These are phyloP conservation scores for Neurospora terricola DNA, from an alignment of 495 filamentous ascomycete species.

Conservation along the genomic window DNA sequence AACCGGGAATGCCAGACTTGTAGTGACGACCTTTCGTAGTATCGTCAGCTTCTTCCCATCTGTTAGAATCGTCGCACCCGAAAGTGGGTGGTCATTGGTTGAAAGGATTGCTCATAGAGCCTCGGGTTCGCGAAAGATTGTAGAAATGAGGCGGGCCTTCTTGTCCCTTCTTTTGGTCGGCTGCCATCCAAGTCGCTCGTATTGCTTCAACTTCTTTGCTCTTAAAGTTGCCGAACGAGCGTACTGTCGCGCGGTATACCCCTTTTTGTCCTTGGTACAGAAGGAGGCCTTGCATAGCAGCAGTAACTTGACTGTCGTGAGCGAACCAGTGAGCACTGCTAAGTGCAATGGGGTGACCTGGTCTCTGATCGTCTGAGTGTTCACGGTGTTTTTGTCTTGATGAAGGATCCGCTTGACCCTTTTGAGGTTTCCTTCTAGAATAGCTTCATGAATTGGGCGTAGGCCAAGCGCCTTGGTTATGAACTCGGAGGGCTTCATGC, in stretches of 20 bases:
- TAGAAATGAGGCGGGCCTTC: not conserved
- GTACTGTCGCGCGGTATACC: not conserved
- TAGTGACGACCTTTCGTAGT: not conserved
- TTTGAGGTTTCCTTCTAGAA: not conserved
- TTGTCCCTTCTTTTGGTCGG: not conserved
- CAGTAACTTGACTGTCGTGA: not conserved
- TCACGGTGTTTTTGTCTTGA: not conserved
- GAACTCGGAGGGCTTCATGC: not conserved
- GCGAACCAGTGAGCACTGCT: not conserved
- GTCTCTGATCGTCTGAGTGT: not conserved
- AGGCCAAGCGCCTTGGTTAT: not conserved
- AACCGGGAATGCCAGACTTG: not conserved
- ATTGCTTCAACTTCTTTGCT: not conserved
- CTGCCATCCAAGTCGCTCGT: not conserved
- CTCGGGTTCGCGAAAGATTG: not conserved
- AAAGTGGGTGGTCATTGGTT: not conserved
- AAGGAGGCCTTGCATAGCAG: not conserved
- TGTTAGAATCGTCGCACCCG: not conserved
- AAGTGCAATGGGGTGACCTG: not conserved
- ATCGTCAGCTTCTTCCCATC: not conserved
- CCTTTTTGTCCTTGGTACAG: not conserved
- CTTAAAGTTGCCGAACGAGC: not conserved
- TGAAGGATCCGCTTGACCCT: not conserved
- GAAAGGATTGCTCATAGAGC: not conserved
- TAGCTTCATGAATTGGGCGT: not conserved